A percentile compares a stretch with the other conserved stretches of the same genome.
Conservation (phyloP, 2,329 filamentous ascomycete species). For the Colletotrichum tropicicola region DNA sequence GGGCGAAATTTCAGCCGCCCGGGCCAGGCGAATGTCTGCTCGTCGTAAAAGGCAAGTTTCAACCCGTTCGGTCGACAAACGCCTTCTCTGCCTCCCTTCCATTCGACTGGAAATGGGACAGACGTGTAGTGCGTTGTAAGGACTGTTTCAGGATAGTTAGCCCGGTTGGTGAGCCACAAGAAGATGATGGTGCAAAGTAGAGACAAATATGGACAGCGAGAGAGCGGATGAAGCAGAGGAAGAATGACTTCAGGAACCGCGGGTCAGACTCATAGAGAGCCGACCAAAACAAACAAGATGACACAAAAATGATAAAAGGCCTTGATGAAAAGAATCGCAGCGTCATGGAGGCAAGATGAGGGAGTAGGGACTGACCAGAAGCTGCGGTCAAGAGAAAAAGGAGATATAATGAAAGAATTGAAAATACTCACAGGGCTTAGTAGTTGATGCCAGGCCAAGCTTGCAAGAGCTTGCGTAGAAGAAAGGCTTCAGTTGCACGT, state of each 20-base stretch:
- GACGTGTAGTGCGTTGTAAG: slow-evolving; percentile 37
- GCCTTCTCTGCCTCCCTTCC: slow-evolving; percentile 33
- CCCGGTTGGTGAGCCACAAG: too few species aligned
- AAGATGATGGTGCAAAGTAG: not conserved
- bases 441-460: slow-evolving; percentile 39
- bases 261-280: too few species aligned
- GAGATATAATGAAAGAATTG: too few species aligned
- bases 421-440: slow-evolving; percentile 39
- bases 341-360: too few species aligned
- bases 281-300: too few species aligned
- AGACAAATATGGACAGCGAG: too few species aligned
- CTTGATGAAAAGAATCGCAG: too few species aligned
- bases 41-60: slow-evolving; percentile 58
- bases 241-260: too few species aligned
- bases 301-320: too few species aligned
- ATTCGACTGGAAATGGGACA: slow-evolving; percentile 38
- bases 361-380: too few species aligned
- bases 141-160: slow-evolving; percentile 30
- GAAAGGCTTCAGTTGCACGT: slow-evolving; percentile 34
- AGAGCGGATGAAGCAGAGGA: too few species aligned
- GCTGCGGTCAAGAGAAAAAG: too few species aligned
- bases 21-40: slow-evolving; percentile 46
- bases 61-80: slow-evolving; percentile 58
- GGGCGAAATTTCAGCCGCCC: slow-evolving; percentile 37
- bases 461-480: slow-evolving; percentile 23